A percentile compares a stretch with the other conserved stretches of the same genome.
Conservation (phyloP, 352 stramenopile genomes). For the Pythium dissimile region DNA sequence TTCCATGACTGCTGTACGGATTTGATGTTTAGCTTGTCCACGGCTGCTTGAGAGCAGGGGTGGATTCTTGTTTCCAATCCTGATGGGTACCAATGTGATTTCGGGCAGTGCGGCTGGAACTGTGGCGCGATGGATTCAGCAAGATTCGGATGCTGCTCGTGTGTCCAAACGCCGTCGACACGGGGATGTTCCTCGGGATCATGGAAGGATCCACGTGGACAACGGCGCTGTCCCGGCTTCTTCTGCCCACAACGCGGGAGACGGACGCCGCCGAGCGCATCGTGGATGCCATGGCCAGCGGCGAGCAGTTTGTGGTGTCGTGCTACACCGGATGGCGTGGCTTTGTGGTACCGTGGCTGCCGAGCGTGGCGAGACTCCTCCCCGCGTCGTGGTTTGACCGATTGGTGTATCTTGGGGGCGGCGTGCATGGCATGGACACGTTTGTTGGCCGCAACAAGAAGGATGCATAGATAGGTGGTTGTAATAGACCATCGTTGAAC, state of each 20-base stretch:
- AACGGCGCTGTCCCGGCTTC: slow-evolving; percentile 29
- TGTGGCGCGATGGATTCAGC: slow-evolving; percentile 50
- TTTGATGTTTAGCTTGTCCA: background rate
- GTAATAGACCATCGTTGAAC: too few species aligned
- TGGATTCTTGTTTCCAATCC: background rate
- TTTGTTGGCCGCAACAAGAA: slow-evolving; percentile 43
- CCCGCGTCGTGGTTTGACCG: slow-evolving; percentile 48
- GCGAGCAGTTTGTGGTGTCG: slow-evolving; percentile 60
- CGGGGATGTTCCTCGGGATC: slow-evolving; percentile 72
- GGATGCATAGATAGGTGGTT: background rate
- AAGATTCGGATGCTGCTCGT: slow-evolving; percentile 71
- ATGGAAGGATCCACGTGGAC: slow-evolving; percentile 38
- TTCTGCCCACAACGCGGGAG: slow-evolving; percentile 52
- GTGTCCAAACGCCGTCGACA: slow-evolving; percentile 68
- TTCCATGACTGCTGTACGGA: slow-evolving; percentile 70
- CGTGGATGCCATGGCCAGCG: slow-evolving; percentile 42
- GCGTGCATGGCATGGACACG: slow-evolving; percentile 72
- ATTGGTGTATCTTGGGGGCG: slow-evolving; percentile 53
- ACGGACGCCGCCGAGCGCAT: slow-evolving; percentile 50
- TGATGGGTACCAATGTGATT: background rate
- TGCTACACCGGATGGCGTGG: slow-evolving; percentile 60
- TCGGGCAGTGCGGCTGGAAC: slow-evolving; percentile 65
- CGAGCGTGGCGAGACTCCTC: slow-evolving; percentile 44
- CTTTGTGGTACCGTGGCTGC: slow-evolving; percentile 46
- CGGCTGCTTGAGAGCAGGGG: background rate